Conservation (phyloP, 1,284 basidiomycete genomes). For the Ganoderma leucocontextum region DNA sequence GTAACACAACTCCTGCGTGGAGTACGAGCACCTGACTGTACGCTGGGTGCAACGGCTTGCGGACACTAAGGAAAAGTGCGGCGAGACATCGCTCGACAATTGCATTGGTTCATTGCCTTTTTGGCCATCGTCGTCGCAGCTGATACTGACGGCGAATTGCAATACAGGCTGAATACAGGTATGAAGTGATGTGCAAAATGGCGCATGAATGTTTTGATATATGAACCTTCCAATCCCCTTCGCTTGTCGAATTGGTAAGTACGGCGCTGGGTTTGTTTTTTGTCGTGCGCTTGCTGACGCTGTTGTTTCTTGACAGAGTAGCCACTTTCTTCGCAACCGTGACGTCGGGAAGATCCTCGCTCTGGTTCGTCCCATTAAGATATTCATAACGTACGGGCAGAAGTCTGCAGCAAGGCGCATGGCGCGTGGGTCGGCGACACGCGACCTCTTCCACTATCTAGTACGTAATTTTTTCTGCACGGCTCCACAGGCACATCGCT, state of each 20-base stretch:
- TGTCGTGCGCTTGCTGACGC: not conserved
- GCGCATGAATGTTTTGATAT: too few species aligned
- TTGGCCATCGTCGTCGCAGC: not conserved
- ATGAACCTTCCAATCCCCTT: too few species aligned
- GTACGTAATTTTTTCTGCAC: conserved; percentile 13
- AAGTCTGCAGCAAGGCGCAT: conserved; percentile 15
- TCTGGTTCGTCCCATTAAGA: conserved; percentile 11
- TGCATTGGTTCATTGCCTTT: conserved; percentile 27
- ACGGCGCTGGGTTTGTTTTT: conserved; percentile 1
- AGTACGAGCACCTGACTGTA: conserved; percentile 31
- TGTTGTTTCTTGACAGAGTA: not conserved
- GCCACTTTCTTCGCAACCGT: not conserved
- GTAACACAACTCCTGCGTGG: too few species aligned
- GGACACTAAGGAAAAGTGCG: conserved; percentile 23
- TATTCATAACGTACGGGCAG: conserved; percentile 8
- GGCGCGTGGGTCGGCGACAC: conserved; percentile 9
- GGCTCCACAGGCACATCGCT: too few species aligned
- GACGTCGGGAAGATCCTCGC: conserved; percentile 24
- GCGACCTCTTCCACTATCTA: conserved; percentile 37
- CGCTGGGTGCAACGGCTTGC: conserved; percentile 31
- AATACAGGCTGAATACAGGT: too few species aligned
- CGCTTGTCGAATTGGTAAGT: too few species aligned
- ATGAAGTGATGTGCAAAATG: conserved; percentile 41
- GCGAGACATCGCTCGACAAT: conserved; percentile 31
- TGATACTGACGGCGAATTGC: too few species aligned